A percentile compares a stretch with the other conserved stretches of the same genome.
Conservation (phyloP, 352 stramenopile species). For the Thalassiosira exigua region DNA sequence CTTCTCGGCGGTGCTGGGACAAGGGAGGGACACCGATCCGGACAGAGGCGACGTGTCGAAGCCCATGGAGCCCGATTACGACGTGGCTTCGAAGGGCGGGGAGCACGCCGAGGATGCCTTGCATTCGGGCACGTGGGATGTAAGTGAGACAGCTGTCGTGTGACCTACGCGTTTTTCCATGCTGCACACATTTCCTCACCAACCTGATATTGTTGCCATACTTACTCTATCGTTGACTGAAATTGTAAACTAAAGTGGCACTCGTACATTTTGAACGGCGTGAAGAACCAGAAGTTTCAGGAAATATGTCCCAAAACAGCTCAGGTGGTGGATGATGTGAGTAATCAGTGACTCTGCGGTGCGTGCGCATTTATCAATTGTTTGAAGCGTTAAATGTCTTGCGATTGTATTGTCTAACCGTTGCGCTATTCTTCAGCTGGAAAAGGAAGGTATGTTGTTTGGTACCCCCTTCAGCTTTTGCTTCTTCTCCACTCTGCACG, state of each 20-base stretch:
- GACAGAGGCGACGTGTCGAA: slow-evolving; percentile 13
- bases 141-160: no score
- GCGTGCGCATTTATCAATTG: no score
- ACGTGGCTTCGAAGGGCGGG: slow-evolving; percentile 38
- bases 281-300: slow-evolving; percentile 73
- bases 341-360: neutral
- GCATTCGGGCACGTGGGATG: slow-evolving; percentile 88
- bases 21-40: slow-evolving; percentile 12
- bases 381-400: no score
- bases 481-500: slow-evolving; percentile 95
- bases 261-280: slow-evolving; percentile 87
- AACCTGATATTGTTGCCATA: no score
- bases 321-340: slow-evolving; percentile 61
- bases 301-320: slow-evolving; percentile 74
- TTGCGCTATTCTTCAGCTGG: no score
- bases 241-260: no score
- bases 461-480: slow-evolving; percentile 93
- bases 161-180: no score
- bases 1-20: slow-evolving; percentile 51
- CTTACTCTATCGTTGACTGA: no score
- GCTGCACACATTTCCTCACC: no score
- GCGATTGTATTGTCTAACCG: no score
- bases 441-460: slow-evolving; percentile 69
- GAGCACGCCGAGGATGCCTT: slow-evolving; percentile 59
- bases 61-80: slow-evolving; percentile 56